Evolutionary conservation across 768 basidiomycete species (phyloP), one percentile per base, ranked within the genome.

Genomic region (Lactarius tabidus): DNA sequence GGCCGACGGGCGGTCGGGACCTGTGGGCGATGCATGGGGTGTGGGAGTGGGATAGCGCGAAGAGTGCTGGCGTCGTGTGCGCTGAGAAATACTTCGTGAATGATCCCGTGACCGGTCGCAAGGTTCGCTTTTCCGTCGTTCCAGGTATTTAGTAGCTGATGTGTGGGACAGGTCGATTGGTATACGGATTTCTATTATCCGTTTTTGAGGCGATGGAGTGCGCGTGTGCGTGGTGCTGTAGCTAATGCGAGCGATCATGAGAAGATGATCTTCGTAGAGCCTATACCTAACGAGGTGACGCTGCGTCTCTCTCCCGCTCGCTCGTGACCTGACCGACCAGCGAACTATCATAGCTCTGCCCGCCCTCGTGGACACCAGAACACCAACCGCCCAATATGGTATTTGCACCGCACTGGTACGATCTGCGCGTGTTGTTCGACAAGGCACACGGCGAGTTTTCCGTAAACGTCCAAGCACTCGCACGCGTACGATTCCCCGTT

Each of bases 1-100:
- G 93, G 0, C 91, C 93, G 15, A 90, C 88, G 0, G 59, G 73
- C 67, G 86, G 88, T 17, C 74, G 81, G 64, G 97, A 95, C 72
- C 69, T 95, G 4, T 96, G 95, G 95, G 88, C 91, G 71, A 83
- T 88, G 78, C 94, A 98, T 68, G 92, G 91, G 20, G 91, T 98
- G 5, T 99, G 97, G 96, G 85, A 86, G 0, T 98, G 89, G 88
- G 89, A 93, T 71, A 76, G 74, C 6, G 77, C 77, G 33, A 88
- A 86, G 70, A 75, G 86, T 17, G 80, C 84, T 66, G 87, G 86
- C 0, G 86, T 95, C 1, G 86, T 91, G 4, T 75, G 98, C 60
- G 81, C 90, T 56, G 91, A 93, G 72, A 90, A 81, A 68, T 98
- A 97, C 73, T 99, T 99, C 71, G 74, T 78, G 15, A 84, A 84